Conservation (phyloP, 441 rosid species). For the Aleurites moluccanus region DNA sequence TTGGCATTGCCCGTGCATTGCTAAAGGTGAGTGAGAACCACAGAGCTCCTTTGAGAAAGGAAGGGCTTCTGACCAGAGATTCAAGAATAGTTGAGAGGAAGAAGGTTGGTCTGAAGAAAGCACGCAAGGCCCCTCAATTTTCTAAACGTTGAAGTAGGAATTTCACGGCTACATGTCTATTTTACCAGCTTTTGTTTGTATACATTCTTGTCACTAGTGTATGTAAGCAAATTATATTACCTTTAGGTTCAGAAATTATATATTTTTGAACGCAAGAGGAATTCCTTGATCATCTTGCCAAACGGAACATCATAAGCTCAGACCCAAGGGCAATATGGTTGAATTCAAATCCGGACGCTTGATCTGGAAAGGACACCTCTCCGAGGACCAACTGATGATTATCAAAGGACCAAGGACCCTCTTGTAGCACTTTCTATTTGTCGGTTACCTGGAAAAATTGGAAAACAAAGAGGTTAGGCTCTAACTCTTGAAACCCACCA, state of each 20-base stretch:
- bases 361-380: too few species aligned
- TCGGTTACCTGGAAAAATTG: too few species aligned
- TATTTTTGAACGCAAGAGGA: not conserved
- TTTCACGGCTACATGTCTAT: not conserved
- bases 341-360: too few species aligned
- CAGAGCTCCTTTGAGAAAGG: constrained; percentile 66
- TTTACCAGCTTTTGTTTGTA: not conserved
- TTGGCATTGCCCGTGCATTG: constrained; percentile 85
- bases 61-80: constrained; percentile 89
- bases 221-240: not conserved
- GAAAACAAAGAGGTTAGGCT: too few species aligned
- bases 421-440: too few species aligned
- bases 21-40: constrained; percentile 76
- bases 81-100: constrained; percentile 92
- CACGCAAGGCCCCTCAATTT: constrained; percentile 90
- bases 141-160: constrained; percentile 68
- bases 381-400: too few species aligned
- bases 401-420: too few species aligned
- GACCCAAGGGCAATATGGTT: too few species aligned
- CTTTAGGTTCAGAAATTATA: not conserved
- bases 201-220: not conserved
- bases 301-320: too few species aligned
- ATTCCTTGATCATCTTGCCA: too few species aligned
- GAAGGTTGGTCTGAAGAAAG: constrained; percentile 93
- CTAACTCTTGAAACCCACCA: too few species aligned